Evolutionary conservation across 257 asterid species (phyloP).

Genomic region (Cordia subcordata): DNA sequence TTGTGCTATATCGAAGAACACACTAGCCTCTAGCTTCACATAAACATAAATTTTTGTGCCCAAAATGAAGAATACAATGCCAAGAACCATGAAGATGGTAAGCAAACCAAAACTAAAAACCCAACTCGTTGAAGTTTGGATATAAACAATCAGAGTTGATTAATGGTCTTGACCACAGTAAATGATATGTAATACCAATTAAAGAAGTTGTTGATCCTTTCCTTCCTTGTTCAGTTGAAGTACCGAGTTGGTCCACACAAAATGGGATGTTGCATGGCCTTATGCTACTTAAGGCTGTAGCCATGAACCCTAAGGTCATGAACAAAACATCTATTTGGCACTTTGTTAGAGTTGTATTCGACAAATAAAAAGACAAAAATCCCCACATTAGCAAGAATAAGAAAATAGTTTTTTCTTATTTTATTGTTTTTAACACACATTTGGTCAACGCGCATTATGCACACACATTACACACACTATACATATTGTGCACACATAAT

Average conservation of each 20-base stretch:
- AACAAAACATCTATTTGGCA: constrained; percentile 48
- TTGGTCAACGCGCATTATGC: too few species aligned
- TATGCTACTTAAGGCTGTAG: constrained; percentile 75
- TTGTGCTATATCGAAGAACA: constrained; percentile 48
- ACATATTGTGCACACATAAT: too few species aligned
- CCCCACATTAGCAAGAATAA: too few species aligned
- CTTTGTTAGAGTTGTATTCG: constrained; percentile 39
- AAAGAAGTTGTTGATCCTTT: constrained; percentile 64
- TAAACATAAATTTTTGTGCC: constrained; percentile 54
- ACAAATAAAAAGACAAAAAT: too few species aligned
- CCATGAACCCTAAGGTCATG: constrained; percentile 34
- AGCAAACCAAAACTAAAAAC: constrained; percentile 52
- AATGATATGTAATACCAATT: constrained; percentile 87
- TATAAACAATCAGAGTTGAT: constrained; percentile 60
- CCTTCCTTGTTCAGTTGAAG: constrained; percentile 48
- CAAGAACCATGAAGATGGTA: constrained; percentile 45
- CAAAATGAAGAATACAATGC: constrained; percentile 44
- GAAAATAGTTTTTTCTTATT: too few species aligned
- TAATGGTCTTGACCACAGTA: constrained; percentile 50
- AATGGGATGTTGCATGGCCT: constrained; percentile 91
- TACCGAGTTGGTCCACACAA: constrained; percentile 85
- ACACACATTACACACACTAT: too few species aligned
- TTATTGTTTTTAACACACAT: too few species aligned
- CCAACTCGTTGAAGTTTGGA: constrained; percentile 74
- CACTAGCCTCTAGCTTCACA: constrained; percentile 73